Percentiles rank a stretch among this genome's conserved stretches.
phyloP scores from a whole-genome alignment of 2,329 filamentous ascomycete genomes.

The Dothideomycetes sp. region DNA sequence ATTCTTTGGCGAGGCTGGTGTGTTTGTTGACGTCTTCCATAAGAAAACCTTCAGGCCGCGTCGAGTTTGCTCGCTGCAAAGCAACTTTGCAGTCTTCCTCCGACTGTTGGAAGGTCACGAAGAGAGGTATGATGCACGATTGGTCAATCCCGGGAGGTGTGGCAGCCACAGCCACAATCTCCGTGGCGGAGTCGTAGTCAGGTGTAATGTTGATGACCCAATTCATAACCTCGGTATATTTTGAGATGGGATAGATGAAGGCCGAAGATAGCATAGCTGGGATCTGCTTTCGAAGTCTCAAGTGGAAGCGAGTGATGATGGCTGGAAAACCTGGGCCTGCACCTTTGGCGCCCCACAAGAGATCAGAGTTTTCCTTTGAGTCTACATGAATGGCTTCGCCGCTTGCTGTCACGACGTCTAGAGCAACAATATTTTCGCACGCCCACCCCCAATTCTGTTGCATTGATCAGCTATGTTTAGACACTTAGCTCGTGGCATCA shows the following conservation, averaged over 20 bases:
- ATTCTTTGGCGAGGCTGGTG: conserved; percentile 32
- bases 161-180: conserved; percentile 29
- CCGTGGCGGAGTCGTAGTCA: conserved; percentile 26
- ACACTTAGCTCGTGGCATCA: not conserved
- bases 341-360: conserved; percentile 40
- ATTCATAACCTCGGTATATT: conserved; percentile 34
- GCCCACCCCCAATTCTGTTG: conserved; percentile 44
- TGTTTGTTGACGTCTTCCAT: conserved; percentile 27
- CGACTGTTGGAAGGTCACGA: conserved; percentile 31
- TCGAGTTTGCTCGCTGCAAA: conserved; percentile 26
- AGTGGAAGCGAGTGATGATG: conserved; percentile 40
- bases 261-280: conserved; percentile 21
- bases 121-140: conserved; percentile 24
- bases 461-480: conserved; percentile 5
- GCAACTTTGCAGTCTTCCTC: conserved; percentile 24
- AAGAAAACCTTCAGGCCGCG: conserved; percentile 26
- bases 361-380: conserved; percentile 29
- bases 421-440: conserved; percentile 34
- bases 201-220: conserved; percentile 32
- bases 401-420: conserved; percentile 39
- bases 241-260: conserved; percentile 38
- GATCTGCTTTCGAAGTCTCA: conserved; percentile 24
- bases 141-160: conserved; percentile 19
- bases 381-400: conserved; percentile 27
- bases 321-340: conserved; percentile 41